Evolutionary conservation across 73 alveolate genomes (phyloP).

Genomic region (Diophrys appendiculata): DNA sequence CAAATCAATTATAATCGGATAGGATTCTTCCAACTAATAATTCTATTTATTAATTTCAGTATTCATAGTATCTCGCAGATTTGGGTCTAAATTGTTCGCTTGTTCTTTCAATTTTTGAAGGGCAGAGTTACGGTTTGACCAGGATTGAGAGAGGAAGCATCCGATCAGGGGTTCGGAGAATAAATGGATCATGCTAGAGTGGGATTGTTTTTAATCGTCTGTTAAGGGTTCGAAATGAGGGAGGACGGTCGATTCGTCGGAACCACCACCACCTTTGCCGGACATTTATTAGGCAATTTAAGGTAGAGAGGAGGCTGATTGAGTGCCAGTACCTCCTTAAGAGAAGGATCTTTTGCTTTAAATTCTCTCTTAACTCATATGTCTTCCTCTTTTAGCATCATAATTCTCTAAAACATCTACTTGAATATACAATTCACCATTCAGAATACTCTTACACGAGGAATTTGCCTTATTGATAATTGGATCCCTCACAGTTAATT

Average conservation of each 20-base stretch:
- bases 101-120: slow-evolving; percentile 25
- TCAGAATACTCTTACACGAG: slow-evolving; percentile 7
- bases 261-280: background rate
- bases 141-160: slow-evolving; percentile 36
- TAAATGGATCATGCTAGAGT: slow-evolving; percentile 10
- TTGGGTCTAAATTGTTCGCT: slow-evolving; percentile 42
- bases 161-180: slow-evolving; percentile 21
- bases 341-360: background rate
- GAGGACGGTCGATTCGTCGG: slow-evolving; percentile 6
- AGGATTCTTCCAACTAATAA: slow-evolving; percentile 31
- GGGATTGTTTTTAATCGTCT: slow-evolving; percentile 12
- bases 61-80: slow-evolving; percentile 39
- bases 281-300: too few relatives aligned
- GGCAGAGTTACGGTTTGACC: slow-evolving; percentile 43
- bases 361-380: background rate
- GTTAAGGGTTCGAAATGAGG: slow-evolving; percentile 49
- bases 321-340: too few relatives aligned
- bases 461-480: slow-evolving; percentile 28
- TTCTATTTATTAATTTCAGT: slow-evolving; percentile 41
- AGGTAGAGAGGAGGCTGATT: too few relatives aligned
- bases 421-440: slow-evolving; percentile 13
- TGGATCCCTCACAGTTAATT: slow-evolving; percentile 44
- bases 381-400: background rate
- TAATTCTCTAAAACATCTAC: too few relatives aligned
- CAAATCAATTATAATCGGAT: slow-evolving; percentile 30